A percentile compares a stretch with the other conserved stretches of the same genome.
These are phyloP conservation scores for Capsicum chinense DNA, from an alignment of 257 asterid species.

Conservation along the genomic window DNA sequence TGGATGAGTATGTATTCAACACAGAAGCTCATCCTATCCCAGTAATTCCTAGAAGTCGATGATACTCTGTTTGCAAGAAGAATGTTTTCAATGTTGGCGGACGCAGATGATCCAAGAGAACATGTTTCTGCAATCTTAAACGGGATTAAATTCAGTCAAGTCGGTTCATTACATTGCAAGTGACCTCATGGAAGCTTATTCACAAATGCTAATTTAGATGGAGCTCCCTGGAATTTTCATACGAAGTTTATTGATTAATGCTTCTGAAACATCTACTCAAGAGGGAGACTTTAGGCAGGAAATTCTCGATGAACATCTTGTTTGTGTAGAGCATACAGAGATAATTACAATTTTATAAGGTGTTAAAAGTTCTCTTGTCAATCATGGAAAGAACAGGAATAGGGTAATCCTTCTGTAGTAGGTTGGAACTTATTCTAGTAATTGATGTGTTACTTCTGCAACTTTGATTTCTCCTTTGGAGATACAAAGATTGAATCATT, in stretches of 20 bases:
- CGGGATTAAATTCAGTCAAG: neutral
- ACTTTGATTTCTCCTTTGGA: constrained; percentile 23
- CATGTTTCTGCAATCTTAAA: neutral
- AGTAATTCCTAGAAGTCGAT: constrained; percentile 48
- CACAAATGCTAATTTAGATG: neutral
- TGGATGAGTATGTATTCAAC: constrained; percentile 88
- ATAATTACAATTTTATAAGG: neutral
- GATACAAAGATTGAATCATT: constrained; percentile 23
- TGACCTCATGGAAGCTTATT: constrained; percentile 21
- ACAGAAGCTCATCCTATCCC: constrained; percentile 98
- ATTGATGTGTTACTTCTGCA: constrained; percentile 21
- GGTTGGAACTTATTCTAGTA: neutral
- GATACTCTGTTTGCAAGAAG: constrained; percentile 31
- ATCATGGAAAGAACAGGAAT: neutral
- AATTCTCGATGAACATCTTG: neutral
- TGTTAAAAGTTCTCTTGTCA: neutral
- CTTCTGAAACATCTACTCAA: neutral
- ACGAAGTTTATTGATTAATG: neutral
- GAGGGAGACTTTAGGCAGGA: neutral
- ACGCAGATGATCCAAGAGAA: constrained; percentile 14
- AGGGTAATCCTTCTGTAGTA: constrained; percentile 1
- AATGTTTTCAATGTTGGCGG: neutral
- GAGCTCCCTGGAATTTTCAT: neutral
- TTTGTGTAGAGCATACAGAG: constrained; percentile 3
- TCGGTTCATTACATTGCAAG: neutral